A percentile compares a stretch with the other conserved stretches of the same genome.
phyloP scores from a whole-genome alignment of 2,329 filamentous ascomycete species.

The Colletotrichum spaethianum region DNA sequence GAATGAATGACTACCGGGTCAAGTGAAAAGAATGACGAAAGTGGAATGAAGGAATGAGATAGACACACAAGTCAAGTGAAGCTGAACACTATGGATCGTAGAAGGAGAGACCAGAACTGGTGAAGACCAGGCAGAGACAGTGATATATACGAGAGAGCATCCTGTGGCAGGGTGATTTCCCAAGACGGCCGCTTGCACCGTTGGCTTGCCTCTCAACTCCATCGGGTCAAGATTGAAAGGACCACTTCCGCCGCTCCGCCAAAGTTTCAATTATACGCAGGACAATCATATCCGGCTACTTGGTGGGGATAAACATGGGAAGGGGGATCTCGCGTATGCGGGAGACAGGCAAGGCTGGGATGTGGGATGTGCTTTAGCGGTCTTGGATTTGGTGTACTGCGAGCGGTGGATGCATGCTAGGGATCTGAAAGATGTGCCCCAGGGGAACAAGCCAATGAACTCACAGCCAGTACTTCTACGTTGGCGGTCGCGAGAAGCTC shows the following conservation, averaged over 20 bases:
- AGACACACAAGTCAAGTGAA: slow-evolving; percentile 41
- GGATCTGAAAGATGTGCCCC: background rate
- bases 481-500: background rate
- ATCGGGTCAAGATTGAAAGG: slow-evolving; percentile 38
- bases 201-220: slow-evolving; percentile 16
- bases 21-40: slow-evolving; percentile 42
- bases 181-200: slow-evolving; percentile 29
- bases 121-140: slow-evolving; percentile 5
- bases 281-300: slow-evolving; percentile 34
- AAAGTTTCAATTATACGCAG: slow-evolving; percentile 41
- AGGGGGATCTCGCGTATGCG: slow-evolving; percentile 39
- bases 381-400: slow-evolving; percentile 21
- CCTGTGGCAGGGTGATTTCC: slow-evolving; percentile 19
- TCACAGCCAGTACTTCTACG: background rate
- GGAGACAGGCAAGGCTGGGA: slow-evolving; percentile 29
- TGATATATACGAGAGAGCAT: slow-evolving; percentile 36
- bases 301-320: slow-evolving; percentile 30
- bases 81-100: slow-evolving; percentile 38
- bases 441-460: slow-evolving; percentile 22
- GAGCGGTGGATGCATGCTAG: slow-evolving; percentile 5
- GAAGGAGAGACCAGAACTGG: background rate
- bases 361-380: slow-evolving; percentile 19
- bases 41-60: slow-evolving; percentile 40
- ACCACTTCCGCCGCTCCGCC: slow-evolving; percentile 37
- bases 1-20: slow-evolving; percentile 41